Base-by-base conservation (phyloP, 805 yeast genomes). In the Candida tallmaniae region DNA sequence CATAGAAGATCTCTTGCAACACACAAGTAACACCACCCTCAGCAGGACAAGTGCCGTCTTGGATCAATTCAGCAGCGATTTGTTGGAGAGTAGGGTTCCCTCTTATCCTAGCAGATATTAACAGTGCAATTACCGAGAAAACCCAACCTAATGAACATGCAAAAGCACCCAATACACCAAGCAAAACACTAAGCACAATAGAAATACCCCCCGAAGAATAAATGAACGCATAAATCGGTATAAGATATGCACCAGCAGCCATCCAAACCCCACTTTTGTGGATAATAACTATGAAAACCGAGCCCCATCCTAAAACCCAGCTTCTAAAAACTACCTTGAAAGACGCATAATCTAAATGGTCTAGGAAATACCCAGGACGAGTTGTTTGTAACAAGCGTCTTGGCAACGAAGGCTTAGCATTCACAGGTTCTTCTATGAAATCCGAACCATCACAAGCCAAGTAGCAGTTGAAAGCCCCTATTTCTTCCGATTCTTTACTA, bases 221-320 rank as follows among this genome's bases (percentile, higher is more conserved):
- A 17, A 58, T 48, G 30, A 58, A 55, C 2, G 54, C 59, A 17
- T 58, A 40, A 10, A 59, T 47, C 27, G 48, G 59, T 21, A 55
- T 32, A 27, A 60, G 41, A 36, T 49, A 60, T 3, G 57, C 42
- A 3, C 58, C 62, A 14, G 32, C 34, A 6, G 64, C 65, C 0
- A 59, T 12, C 65, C 65, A 61, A 16, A 25, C 30, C 27, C 50
- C 44, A 1, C 54, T 42, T 2, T 35, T 26, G 2, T 56, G 61
- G 3, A 55, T 47, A 4, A 56, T 43, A 7, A 46, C 35, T 12
- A 60, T 25, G 7, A 61, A 38, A 4, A 55, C 50, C 2, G 53
- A 44, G 13, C 37, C 31, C 60, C 62, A 59, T 2, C 52, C 41
- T 33, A 52, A 59, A 11, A 50, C 27, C 52, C 56, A 60, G 2